Base-by-base conservation (phyloP, 2,329 filamentous ascomycete genomes). In the Xylariaceae sp. region DNA sequence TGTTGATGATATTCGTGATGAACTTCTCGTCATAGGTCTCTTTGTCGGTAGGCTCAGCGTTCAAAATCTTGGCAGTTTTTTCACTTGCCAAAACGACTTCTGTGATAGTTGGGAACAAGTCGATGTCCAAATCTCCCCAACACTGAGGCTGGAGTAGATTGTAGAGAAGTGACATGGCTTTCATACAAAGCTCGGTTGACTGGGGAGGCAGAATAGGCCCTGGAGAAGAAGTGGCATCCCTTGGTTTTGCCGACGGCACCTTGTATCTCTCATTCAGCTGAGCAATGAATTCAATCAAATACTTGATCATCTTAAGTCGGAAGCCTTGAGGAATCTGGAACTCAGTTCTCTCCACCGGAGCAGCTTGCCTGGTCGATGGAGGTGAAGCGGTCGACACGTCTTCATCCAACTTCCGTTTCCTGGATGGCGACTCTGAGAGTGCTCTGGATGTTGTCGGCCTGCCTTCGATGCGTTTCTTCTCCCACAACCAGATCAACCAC, bases 231-330 rank as follows among this genome's bases (percentile, higher is more conserved):
- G 64, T 61, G 11, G 72, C 55, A 34, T 86, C 82, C 39, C 81
- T 79, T 34, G 81, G 75, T 56, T 83, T 86, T 12, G 80, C 76
- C 19, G 86, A 86, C 12, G 85, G 85, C 19, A 90, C 79, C 17
- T 83, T 83, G 63, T 87, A 96, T 25, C 91, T 82, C 66, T 97
- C 93, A 16, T 86, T 85, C 19, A 96, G 75, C 40, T 89, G 86
- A 1, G 90, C 91, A 56, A 97, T 95, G 66, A 97, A 97, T 49
- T 93, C 88, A 22, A 97, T 87, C 23, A 98, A 78, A 61, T 97
- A 98, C 67, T 95, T 96, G 38, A 96, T 79, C 72, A 98, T 85
- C 65, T 89, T 85, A 35, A 83, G 78, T 17, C 91, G 81, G 43
- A 86, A 81, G 1, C 78, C 64, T 1, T 77, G 64, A 7, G 86